Percentiles rank a stretch among this genome's conserved stretches.
These are phyloP conservation scores for Flaveria linearis DNA, from an alignment of 129 eudicot species.

Conservation along the genomic window DNA sequence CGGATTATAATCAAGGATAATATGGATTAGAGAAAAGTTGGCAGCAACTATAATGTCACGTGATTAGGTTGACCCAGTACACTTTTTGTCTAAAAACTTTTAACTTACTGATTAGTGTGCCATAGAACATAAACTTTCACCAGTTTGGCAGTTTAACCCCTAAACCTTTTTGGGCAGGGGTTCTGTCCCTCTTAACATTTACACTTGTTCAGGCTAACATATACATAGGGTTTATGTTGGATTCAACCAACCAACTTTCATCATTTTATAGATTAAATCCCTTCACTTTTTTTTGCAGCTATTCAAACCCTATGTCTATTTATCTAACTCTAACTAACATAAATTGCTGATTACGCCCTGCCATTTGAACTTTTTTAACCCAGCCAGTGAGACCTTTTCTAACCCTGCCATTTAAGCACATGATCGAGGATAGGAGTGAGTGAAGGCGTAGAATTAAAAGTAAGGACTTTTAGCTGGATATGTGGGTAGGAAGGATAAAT, in stretches of 20 bases:
- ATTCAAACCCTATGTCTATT: background rate
- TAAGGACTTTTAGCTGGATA: too few species aligned
- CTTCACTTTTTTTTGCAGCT: conserved; percentile 1
- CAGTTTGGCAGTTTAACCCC: background rate
- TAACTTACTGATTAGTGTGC: background rate
- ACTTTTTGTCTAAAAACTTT: background rate
- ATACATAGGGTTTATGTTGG: background rate
- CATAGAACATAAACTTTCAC: background rate
- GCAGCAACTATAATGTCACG: background rate
- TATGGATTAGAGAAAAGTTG: background rate
- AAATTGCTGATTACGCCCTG: background rate
- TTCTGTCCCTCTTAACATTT: background rate
- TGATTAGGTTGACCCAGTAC: background rate
- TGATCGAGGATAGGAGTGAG: too few species aligned
- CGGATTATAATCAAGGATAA: background rate
- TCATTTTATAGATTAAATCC: background rate
- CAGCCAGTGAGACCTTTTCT: too few species aligned
- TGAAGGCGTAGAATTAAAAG: too few species aligned
- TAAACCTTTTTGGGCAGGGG: background rate
- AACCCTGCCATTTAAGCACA: too few species aligned
- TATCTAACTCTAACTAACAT: background rate
- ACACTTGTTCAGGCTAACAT: background rate
- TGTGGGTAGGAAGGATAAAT: too few species aligned
- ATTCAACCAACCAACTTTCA: background rate
- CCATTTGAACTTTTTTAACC: background rate